phyloP scores from a whole-genome alignment of 768 basidiomycete species.

The Phylloporus arenicola region DNA sequence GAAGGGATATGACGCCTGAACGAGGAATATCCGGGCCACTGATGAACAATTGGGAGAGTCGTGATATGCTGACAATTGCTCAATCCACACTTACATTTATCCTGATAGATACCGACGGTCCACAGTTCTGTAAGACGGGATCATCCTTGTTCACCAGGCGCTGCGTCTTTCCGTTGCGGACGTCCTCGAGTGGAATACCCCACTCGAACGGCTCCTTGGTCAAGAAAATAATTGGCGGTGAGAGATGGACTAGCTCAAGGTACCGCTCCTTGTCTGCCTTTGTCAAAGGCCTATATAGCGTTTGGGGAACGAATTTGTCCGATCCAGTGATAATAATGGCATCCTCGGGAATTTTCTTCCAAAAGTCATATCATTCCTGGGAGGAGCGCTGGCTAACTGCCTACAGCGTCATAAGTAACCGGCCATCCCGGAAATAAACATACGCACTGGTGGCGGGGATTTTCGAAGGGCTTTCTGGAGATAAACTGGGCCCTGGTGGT shows the following conservation, averaged over 20 bases:
- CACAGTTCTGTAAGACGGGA: constrained; percentile 57
- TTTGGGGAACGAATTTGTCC: constrained; percentile 56
- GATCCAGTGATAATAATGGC: constrained; percentile 25
- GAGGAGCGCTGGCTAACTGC: constrained; percentile 2
- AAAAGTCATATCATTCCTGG: constrained; percentile 11
- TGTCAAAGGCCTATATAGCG: constrained; percentile 65
- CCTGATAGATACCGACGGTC: constrained; percentile 69
- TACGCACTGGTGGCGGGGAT: constrained; percentile 4
- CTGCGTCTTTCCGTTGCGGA: constrained; percentile 50
- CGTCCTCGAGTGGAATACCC: constrained; percentile 58
- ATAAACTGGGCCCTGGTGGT: neutral
- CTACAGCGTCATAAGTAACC: constrained; percentile 2
- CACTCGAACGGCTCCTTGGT: constrained; percentile 47
- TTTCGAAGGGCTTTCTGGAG: neutral
- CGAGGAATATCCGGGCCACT: constrained; percentile 76
- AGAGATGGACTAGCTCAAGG: constrained; percentile 59
- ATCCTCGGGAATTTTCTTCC: constrained; percentile 7
- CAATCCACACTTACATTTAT: constrained; percentile 44
- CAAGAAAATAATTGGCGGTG: constrained; percentile 57
- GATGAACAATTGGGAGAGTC: neutral
- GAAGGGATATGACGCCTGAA: constrained; percentile 74
- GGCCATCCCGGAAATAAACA: neutral
- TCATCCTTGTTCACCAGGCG: constrained; percentile 52
- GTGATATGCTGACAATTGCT: neutral
- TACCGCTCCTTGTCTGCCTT: constrained; percentile 67